Evolutionary conservation across 768 basidiomycete genomes (phyloP).

Genomic region (Termitomyces sp.): DNA sequence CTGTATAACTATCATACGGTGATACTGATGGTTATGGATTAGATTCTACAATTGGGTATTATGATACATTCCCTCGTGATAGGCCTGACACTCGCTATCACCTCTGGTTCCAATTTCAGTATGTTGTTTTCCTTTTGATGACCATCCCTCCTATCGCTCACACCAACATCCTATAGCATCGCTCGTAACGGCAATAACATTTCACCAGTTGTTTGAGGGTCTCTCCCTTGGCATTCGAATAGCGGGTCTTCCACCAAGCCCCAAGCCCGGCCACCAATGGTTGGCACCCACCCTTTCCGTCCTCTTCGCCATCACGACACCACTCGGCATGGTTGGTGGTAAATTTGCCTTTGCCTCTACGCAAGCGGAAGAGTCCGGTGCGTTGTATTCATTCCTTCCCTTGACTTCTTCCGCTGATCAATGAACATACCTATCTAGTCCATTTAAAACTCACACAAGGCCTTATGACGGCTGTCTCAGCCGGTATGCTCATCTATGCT

Average conservation of each 20-base stretch:
- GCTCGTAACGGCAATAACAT: conserved; percentile 68
- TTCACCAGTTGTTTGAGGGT: conserved; percentile 85
- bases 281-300: conserved; percentile 53
- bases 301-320: conserved; percentile 73
- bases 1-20: not conserved
- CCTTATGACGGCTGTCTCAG: conserved; percentile 76
- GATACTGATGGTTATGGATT: not conserved
- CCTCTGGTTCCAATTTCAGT: conserved; percentile 71
- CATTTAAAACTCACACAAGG: conserved; percentile 61
- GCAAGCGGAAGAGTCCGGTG: conserved; percentile 2
- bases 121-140: conserved; percentile 21
- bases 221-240: conserved; percentile 81
- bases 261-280: conserved; percentile 21
- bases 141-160: not conserved
- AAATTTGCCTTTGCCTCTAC: conserved; percentile 41
- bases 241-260: conserved; percentile 54
- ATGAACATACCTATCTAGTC: conserved; percentile 23
- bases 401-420: not conserved
- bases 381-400: not conserved
- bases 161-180: conserved; percentile 41
- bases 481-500: conserved; percentile 82
- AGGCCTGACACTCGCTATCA: conserved; percentile 72
- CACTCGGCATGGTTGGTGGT: conserved; percentile 62
- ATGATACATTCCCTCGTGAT: conserved; percentile 85
- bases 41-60: conserved; percentile 82